A percentile compares a stretch with the other conserved stretches of the same genome.
phyloP scores from a whole-genome alignment of 768 basidiomycete species.

The Cubamyces lactineus region DNA sequence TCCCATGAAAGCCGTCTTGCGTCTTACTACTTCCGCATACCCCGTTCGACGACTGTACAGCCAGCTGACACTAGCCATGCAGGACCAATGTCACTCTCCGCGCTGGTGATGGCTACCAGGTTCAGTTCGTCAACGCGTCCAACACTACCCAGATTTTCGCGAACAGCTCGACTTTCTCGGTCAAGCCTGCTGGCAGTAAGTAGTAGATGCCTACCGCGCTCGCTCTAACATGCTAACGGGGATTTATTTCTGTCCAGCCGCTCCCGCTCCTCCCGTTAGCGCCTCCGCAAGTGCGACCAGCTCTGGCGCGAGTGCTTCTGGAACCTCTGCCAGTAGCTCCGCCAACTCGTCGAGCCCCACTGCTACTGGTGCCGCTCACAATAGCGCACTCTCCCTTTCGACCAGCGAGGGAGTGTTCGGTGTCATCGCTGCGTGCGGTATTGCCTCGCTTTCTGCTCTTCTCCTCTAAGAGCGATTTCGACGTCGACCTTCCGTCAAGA shows the following conservation, averaged over 20 bases:
- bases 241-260: slow-evolving; percentile 23
- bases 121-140: slow-evolving; percentile 40
- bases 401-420: slow-evolving; percentile 23
- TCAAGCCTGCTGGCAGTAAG: slow-evolving; percentile 44
- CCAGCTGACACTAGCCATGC: slow-evolving; percentile 10
- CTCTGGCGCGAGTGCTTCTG: slow-evolving; percentile 22
- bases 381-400: slow-evolving; percentile 14
- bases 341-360: slow-evolving; percentile 12
- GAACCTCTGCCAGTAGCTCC: slow-evolving; percentile 19
- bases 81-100: slow-evolving; percentile 42
- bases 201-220: not conserved
- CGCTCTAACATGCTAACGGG: not conserved
- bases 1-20: no score
- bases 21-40: no score
- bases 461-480: slow-evolving; percentile 19
- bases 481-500: not conserved
- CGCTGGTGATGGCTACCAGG: slow-evolving; percentile 34
- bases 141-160: slow-evolving; percentile 40
- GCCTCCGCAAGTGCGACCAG: slow-evolving; percentile 9
- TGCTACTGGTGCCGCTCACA: slow-evolving; percentile 8
- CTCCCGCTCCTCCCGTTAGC: slow-evolving; percentile 22
- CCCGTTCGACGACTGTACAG: no score
- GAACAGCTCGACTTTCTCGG: slow-evolving; percentile 37
- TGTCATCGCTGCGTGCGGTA: slow-evolving; percentile 28
- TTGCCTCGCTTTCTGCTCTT: slow-evolving; percentile 29